Base-by-base conservation (phyloP, 2,329 filamentous ascomycete genomes). In the Botrytis squamosa region DNA sequence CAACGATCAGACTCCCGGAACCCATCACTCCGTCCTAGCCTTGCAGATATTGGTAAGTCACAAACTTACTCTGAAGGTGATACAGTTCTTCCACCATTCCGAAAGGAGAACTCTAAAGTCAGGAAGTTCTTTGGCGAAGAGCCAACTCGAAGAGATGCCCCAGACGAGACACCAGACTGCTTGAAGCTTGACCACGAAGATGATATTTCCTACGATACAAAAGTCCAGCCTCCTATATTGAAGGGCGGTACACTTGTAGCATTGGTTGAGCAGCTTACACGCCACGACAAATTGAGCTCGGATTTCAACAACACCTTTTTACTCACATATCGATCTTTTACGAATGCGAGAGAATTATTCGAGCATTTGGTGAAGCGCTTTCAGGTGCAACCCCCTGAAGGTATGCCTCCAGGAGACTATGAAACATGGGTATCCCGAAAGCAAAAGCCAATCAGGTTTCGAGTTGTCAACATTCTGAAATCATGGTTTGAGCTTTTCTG, bases 401-500 rank as follows among this genome's bases (percentile, higher is more conserved):
- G 93, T 9, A 85, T 99, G 69, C 89, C 85, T 14, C 88, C 89
- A 71, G 84, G 88, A 57, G 94, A 98, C 77, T 94, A 93, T 79
- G 93, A 97, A 72, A 86, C 89, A 44, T 99, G 96, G 96, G 90
- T 93, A 52, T 94, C 97, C 81, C 91, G 91, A 81, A 99, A 99
- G 84, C 96, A 98, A 82, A 98, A 97, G 81, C 92, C 94, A 8
- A 98, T 98, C 75, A 90, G 96, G 52, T 97, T 99, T 85, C 91
- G 96, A 60, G 95, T 99, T 3, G 94, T 99, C 77, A 99, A 98
- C 80, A 98, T 98, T 76, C 85, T 99, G 66, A 98, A 98, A 87
- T 97, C 90, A 83, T 99, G 96, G 96, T 96, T 99, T 78, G 96
- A 98, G 81, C 95, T 92, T 79, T 98, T 96, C 82, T 99, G 96